Evolutionary conservation across 2,329 filamentous ascomycete species (phyloP), one percentile per base, ranked within the genome.

Genomic region (Penicillium sp.): DNA sequence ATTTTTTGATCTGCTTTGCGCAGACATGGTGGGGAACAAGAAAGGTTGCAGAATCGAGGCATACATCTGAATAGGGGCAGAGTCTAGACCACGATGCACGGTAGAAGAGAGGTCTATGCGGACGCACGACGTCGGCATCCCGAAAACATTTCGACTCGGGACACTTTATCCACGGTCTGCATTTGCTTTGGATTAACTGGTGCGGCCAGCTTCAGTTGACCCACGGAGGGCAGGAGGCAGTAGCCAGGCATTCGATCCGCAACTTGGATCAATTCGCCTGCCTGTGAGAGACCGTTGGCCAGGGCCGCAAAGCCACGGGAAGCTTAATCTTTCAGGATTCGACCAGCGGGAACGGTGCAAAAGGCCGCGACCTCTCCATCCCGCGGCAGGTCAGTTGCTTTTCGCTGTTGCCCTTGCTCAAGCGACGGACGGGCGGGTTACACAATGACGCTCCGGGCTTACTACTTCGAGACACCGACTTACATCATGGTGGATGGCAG

Each of bases 371-470:
- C 14, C 28, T n/a, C 20, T 38, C 37, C 37, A 20, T 28, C n/a
- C 43, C 35, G 53, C 55, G n/a, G 22, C 42, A 59, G 39, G 20
- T 53, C 53, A 51, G 49, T 55, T 42, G 25, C 55, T 22, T 12
- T 53, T 34, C 11, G 22, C 12, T 31, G 14, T 55, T 38, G 51
- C 51, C 54, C 49, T 55, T 42, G 41, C 49, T 54, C 55, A 31
- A 37, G 38, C 43, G 42, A 57, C 28, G 51, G 41, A 17, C 37
- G 7, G n/a, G 15, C 63, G 56, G 52, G 67, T 69, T 34, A 54
- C 55, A 69, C 66, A 65, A 64, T 64, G 63, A 61, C 60, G 60
- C 59, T 61, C 45, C 48, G 60, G 34, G 50, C 58, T 54, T 35
- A 55, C 58, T 51, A 54, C 42, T 37, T 35, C 49, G 54, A 57